Evolutionary conservation across 441 rosid genomes (phyloP), one percentile per base, ranked within the genome.

Genomic region (Flueggea neowawraea): DNA sequence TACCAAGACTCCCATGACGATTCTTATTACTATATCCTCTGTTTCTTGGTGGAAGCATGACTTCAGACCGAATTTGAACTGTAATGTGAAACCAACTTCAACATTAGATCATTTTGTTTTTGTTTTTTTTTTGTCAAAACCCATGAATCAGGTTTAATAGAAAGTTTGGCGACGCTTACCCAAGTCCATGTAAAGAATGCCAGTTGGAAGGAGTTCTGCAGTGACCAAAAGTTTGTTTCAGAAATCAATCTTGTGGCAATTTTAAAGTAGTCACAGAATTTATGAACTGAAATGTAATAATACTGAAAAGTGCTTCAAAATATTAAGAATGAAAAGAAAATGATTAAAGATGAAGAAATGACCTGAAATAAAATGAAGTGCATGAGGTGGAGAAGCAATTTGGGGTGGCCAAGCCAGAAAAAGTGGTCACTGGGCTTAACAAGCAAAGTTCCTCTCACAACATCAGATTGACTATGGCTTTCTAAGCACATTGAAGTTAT

Each of bases 161-260:
- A 6, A 13, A n/a, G 16, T 41, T 16, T n/a, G 28, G 12, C 28
- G 16, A 64, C 33, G 31, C 79, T 78, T 83, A 89, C 93, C 78
- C 86, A 83, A 63, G 89, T n/a, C n/a, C n/a, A n/a, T n/a, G n/a
- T n/a, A n/a, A n/a, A n/a, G n/a, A n/a, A n/a, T n/a, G n/a, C n/a
- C 84, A 89, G 66, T 54, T 89, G 93, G 68, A 89, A 87, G 22
- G 96, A 86, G 69, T 89, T 89, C 96, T 89, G 85, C 73, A 70
- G 67, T 6, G 66, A 6, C 16, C 54, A 33, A 77, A 52, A 57
- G 61, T 17, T 13, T 6, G 16, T 8, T 16, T 16, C 31, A 54
- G 32, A 2, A 16, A 11, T 2, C 12, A 31, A 17, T 22, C n/a
- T 3, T 1, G 22, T 5, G 3, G 7, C 53, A 50, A 6, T 10